A percentile compares a stretch with the other conserved stretches of the same genome.
Evolutionary conservation across 257 asterid species (phyloP).

Genomic region (Euphrasia confusa): DNA sequence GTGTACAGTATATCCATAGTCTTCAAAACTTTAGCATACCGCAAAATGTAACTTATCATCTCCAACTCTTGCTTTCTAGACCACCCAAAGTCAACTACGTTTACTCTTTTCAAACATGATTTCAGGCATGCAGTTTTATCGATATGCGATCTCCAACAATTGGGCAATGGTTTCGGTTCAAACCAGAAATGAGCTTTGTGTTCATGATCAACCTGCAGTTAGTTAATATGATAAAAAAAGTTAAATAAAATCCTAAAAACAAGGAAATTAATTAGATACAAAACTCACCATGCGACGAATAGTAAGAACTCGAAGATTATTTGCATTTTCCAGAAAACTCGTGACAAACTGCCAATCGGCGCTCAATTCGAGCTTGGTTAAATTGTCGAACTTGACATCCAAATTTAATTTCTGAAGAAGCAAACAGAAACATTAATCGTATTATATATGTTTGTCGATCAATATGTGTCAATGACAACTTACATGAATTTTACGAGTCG

Average conservation of each 20-base stretch:
- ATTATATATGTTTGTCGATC: too few relatives aligned
- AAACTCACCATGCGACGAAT: neutral
- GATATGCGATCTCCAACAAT: neutral
- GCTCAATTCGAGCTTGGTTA: neutral
- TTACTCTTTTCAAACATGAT: neutral
- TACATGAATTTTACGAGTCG: neutral
- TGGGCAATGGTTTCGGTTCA: neutral
- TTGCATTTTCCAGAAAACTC: neutral
- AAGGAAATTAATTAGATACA: neutral
- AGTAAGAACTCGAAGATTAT: neutral
- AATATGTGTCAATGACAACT: too few relatives aligned
- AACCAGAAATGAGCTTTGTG: neutral
- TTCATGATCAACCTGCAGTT: neutral
- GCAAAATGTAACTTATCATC: neutral
- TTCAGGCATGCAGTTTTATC: too few relatives aligned
- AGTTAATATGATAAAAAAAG: neutral
- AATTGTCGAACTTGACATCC: neutral
- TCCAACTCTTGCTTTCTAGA: neutral
- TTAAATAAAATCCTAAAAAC: neutral
- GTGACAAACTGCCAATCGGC: neutral
- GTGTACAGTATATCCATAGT: neutral
- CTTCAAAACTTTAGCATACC: slow-evolving; percentile 2
- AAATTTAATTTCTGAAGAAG: too few relatives aligned
- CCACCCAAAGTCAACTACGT: neutral
- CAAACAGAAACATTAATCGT: too few relatives aligned